phyloP scores from a whole-genome alignment of 495 filamentous ascomycete species.

The Tuber melanosporum region DNA sequence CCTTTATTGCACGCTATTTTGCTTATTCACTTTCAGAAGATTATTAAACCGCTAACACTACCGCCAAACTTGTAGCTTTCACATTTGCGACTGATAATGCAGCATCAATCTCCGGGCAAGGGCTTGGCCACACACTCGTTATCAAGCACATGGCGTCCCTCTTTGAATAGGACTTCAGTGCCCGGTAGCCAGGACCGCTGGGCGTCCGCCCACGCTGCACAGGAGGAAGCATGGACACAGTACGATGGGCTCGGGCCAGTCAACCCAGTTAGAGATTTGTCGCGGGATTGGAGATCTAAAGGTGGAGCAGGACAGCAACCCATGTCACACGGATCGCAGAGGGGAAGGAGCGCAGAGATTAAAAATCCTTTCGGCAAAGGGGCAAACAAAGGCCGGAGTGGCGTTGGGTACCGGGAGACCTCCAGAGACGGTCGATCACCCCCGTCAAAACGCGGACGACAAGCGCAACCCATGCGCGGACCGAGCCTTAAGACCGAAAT shows the following conservation, averaged over 20 bases:
- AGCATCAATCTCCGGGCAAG: slow-evolving; percentile 20
- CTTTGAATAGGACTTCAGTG: neutral
- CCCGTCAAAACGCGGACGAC: slow-evolving; percentile 4
- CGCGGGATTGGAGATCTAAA: slow-evolving; percentile 29
- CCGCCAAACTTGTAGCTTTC: slow-evolving; percentile 26
- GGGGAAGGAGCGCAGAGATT: slow-evolving; percentile 16
- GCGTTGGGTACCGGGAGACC: neutral
- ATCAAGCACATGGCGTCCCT: slow-evolving; percentile 1
- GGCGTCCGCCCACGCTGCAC: slow-evolving; percentile 15
- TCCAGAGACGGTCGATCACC: neutral
- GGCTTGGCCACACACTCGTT: neutral
- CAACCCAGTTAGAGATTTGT: slow-evolving; percentile 23
- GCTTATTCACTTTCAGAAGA: neutral
- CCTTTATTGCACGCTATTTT: slow-evolving; percentile 1
- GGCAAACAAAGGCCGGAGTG: slow-evolving; percentile 21
- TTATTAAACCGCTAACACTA: slow-evolving; percentile 11
- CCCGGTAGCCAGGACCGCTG: neutral
- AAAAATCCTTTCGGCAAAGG: slow-evolving; percentile 13
- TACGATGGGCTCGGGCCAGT: slow-evolving; percentile 41
- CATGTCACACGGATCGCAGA: slow-evolving; percentile 11
- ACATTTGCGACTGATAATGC: slow-evolving; percentile 38
- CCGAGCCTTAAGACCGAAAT: slow-evolving; percentile 23
- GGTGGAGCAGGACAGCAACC: slow-evolving; percentile 17
- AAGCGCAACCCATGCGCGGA: slow-evolving; percentile 18
- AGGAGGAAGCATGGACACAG: slow-evolving; percentile 39